phyloP scores from a whole-genome alignment of 225 moss, liverwort and hornwort genomes.

The Pleurozium schreberi region DNA sequence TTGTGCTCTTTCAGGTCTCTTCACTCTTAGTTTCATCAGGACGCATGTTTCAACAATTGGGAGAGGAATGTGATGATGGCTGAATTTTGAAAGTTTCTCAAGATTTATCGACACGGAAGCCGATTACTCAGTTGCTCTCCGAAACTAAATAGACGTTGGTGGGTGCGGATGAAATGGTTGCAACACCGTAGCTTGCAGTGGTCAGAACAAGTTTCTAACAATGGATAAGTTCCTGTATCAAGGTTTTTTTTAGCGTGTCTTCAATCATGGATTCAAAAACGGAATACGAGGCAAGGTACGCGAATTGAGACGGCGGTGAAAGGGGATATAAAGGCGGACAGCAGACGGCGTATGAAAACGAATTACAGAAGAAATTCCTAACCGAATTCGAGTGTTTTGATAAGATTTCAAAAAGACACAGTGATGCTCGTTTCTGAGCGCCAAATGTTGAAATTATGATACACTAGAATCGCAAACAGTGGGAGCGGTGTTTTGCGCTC shows the following conservation, averaged over 20 bases:
- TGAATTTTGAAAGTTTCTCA: not conserved
- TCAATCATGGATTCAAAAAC: not conserved
- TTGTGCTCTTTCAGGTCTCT: slow-evolving; percentile 7
- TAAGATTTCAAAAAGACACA: not conserved
- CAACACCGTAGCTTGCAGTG: not conserved
- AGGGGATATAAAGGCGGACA: not conserved
- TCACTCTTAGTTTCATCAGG: not conserved
- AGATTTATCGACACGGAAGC: not conserved
- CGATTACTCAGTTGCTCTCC: not conserved
- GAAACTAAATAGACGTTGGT: not conserved
- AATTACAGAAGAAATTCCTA: not conserved
- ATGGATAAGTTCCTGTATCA: not conserved
- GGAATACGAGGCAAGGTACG: not conserved
- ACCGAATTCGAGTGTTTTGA: not conserved
- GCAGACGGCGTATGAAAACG: not conserved
- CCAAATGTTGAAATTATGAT: slow-evolving; percentile 4
- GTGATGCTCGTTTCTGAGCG: not conserved
- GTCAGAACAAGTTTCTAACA: not conserved
- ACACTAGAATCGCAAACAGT: not conserved
- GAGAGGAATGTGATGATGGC: not conserved
- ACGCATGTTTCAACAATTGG: not conserved
- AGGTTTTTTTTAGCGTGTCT: not conserved
- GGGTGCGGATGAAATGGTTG: not conserved
- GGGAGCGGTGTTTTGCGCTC: not conserved
- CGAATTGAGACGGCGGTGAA: not conserved